Evolutionary conservation across 257 asterid genomes (phyloP).

Genomic region (Handroanthus guayacan): DNA sequence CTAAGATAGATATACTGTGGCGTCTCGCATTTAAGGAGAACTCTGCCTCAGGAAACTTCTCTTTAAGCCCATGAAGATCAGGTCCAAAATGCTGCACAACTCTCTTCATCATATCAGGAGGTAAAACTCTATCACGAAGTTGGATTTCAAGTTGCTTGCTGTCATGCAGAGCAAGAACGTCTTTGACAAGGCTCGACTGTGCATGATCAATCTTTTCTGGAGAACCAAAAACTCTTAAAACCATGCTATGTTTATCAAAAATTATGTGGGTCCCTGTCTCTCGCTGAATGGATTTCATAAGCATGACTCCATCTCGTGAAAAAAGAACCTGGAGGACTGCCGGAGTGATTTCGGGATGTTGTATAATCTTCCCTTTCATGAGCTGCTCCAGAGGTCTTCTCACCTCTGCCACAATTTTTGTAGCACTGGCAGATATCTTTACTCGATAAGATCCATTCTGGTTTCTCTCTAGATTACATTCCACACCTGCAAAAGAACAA

Average conservation of each 20-base stretch:
- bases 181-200: constrained; percentile 52
- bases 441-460: constrained; percentile 73
- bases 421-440: constrained; percentile 81
- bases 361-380: constrained; percentile 70
- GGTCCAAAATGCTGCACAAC: constrained; percentile 84
- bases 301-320: constrained; percentile 73
- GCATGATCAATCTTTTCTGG: constrained; percentile 57
- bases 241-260: constrained; percentile 68
- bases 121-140: constrained; percentile 66
- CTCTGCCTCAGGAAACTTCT: constrained; percentile 71
- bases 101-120: constrained; percentile 91
- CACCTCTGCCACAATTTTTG: constrained; percentile 76
- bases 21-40: constrained; percentile 61
- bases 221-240: constrained; percentile 70
- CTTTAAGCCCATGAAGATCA: constrained; percentile 75
- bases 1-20: constrained; percentile 65
- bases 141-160: constrained; percentile 79
- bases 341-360: constrained; percentile 68
- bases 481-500: constrained; percentile 61
- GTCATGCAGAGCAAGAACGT: constrained; percentile 66
- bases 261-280: constrained; percentile 68
- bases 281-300: constrained; percentile 63
- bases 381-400: constrained; percentile 73
- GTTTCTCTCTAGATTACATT: constrained; percentile 60
- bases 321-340: constrained; percentile 69